Evolutionary conservation across 768 basidiomycete species (phyloP), one percentile per base, ranked within the genome.

Genomic region (Mycena chlorophos): DNA sequence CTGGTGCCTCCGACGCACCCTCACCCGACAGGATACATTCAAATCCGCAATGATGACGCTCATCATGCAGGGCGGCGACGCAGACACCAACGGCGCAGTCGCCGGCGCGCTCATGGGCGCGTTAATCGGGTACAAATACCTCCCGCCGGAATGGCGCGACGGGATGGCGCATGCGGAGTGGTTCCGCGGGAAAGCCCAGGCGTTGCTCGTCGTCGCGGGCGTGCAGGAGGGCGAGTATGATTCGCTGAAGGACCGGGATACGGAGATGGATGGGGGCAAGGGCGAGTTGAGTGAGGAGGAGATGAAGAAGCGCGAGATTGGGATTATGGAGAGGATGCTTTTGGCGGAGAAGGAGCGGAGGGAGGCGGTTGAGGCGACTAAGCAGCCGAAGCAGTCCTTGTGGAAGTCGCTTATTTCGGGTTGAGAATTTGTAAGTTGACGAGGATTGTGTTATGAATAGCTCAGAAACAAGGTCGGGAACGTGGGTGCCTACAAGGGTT

Each of bases 91-190:
- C 30, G 64, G 61, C 16, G 62, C 64, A 0, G 62, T 65, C 23
- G 64, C 64, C 1, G 64, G 64, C 14, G 64, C 64, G 30, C 54
- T 65, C 12, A 58, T 65, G 58, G 64, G 64, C 19, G 64, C 64
- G 12, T 29, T 63, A 20, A 49, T n/a, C 14, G 63, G 63, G 10
- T 58, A 63, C 48, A 27, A 49, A 19, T 52, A 56, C 12, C 63
- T 65, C 2, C 64, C 64, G n/a, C n/a, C n/a, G 20, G 59, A 65
- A 34, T 65, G 64, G 64, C 54, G 57, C 4, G 64, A 65, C 46
- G 64, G 64, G 19, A 55, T 65, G 59, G 56, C 54, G 0, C 47
- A 65, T 48, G 34, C 19, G 19, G 56, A 58, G 34, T 65, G 64
- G 64, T 65, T 56, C 20, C 4, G 45, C 13, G 54, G 34, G 2